Evolutionary conservation across 1,284 basidiomycete genomes (phyloP).

Genomic region (Testicularia cyperi): DNA sequence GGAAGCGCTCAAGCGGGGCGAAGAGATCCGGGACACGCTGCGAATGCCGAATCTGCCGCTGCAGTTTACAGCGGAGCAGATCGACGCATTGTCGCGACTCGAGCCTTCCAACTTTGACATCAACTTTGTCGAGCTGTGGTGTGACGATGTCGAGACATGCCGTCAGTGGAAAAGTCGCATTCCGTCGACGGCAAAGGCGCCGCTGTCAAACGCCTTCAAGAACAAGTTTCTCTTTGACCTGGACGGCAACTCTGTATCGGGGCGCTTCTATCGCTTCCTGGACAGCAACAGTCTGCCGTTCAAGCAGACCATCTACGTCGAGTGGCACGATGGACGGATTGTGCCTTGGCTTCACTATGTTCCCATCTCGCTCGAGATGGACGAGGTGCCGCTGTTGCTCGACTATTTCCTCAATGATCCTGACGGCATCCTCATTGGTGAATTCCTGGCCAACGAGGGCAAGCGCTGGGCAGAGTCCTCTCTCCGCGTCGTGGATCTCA

Average conservation of each 20-base stretch:
- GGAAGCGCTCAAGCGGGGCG: slow-evolving; percentile 1
- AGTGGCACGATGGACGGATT: slow-evolving; percentile 27
- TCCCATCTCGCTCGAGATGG: slow-evolving; percentile 10
- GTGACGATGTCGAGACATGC: slow-evolving; percentile 3
- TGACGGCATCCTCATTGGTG: slow-evolving; percentile 4
- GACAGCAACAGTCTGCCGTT: slow-evolving; percentile 33
- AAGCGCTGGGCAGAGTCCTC: slow-evolving; percentile 4
- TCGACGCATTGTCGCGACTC: slow-evolving; percentile 9
- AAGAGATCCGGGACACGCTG: slow-evolving; percentile 1
- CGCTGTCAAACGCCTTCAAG: slow-evolving; percentile 2
- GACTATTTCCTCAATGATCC: slow-evolving; percentile 17
- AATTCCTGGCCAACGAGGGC: slow-evolving; percentile 4
- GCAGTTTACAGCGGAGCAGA: slow-evolving; percentile 2
- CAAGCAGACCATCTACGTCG: slow-evolving; percentile 24
- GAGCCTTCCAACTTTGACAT: slow-evolving; percentile 4
- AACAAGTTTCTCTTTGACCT: slow-evolving; percentile 23
- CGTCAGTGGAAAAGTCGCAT: slow-evolving; percentile 5
- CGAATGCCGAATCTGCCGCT: slow-evolving; percentile 11
- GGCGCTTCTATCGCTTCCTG: slow-evolving; percentile 25
- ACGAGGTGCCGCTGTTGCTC: slow-evolving; percentile 21
- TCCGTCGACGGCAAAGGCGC: background rate
- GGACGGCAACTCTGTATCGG: slow-evolving; percentile 27
- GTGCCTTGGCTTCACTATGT: slow-evolving; percentile 28
- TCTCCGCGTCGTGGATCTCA: slow-evolving; percentile 16
- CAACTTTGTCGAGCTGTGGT: slow-evolving; percentile 9